A percentile compares a stretch with the other conserved stretches of the same genome.
phyloP scores from a whole-genome alignment of 2,329 filamentous ascomycete species.

The Colletotrichum graminicola region DNA sequence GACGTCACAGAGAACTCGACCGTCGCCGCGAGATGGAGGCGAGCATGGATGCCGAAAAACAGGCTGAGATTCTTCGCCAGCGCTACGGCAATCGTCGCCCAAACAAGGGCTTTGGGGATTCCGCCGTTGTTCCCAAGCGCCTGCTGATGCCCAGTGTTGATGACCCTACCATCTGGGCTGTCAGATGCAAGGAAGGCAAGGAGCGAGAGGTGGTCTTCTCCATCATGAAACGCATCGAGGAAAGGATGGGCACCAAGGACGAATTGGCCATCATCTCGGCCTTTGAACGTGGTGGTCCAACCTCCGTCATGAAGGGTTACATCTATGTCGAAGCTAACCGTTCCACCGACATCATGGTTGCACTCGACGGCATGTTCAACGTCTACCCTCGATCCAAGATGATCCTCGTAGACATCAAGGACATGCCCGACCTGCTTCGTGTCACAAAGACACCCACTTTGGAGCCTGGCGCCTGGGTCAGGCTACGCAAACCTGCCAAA shows the following conservation, averaged over 20 bases:
- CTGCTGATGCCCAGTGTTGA: conserved; percentile 92
- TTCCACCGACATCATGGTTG: conserved; percentile 86
- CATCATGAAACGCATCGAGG: conserved; percentile 89
- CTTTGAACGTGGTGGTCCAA: conserved; percentile 86
- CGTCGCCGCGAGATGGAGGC: conserved; percentile 88
- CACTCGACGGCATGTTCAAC: conserved; percentile 86
- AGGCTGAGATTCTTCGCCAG: conserved; percentile 87
- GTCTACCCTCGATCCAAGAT: conserved; percentile 91
- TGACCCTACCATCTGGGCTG: conserved; percentile 95
- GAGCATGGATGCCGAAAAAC: conserved; percentile 92
- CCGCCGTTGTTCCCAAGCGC: conserved; percentile 84
- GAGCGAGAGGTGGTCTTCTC: conserved; percentile 90
- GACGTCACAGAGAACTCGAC: conserved; percentile 93
- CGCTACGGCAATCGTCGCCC: conserved; percentile 85
- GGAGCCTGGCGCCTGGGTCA: conserved; percentile 91
- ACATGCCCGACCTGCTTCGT: conserved; percentile 96
- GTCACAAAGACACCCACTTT: conserved; percentile 88
- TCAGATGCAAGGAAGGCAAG: conserved; percentile 94
- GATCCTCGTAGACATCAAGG: conserved; percentile 91
- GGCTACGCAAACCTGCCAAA: conserved; percentile 82
- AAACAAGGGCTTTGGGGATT: conserved; percentile 74
- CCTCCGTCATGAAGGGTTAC: conserved; percentile 89
- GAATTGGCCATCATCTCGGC: conserved; percentile 88
- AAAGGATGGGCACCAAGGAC: conserved; percentile 81
- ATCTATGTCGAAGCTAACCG: conserved; percentile 94